phyloP scores from a whole-genome alignment of 352 stramenopile genomes.

The Phytophthora capsici region DNA sequence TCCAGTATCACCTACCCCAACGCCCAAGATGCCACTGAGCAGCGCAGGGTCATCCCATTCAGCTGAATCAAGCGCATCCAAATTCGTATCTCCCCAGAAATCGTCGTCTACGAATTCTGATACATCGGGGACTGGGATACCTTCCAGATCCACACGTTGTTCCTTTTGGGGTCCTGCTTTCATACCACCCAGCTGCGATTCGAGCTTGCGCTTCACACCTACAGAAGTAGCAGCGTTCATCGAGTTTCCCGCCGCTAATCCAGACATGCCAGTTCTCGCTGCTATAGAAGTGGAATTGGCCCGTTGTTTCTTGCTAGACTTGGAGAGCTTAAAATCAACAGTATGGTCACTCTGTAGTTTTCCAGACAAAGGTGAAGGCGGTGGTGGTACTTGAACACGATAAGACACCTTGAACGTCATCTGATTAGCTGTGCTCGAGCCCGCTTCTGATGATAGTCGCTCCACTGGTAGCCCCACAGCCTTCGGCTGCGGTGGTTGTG shows the following conservation, averaged over 20 bases:
- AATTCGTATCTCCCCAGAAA: constrained; percentile 89
- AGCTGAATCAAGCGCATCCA: constrained; percentile 83
- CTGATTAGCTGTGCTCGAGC: constrained; percentile 33
- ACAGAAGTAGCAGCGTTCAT: constrained; percentile 19
- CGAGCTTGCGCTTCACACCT: constrained; percentile 75
- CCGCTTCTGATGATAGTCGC: constrained; percentile 37
- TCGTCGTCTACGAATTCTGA: constrained; percentile 86
- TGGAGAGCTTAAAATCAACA: constrained; percentile 45
- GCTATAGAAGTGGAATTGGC: constrained; percentile 20
- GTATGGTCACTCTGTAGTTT: constrained; percentile 39
- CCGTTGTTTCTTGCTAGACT: constrained; percentile 70
- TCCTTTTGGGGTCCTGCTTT: constrained; percentile 57
- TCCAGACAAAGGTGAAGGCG: constrained; percentile 35
- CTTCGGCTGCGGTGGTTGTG: constrained; percentile 30
- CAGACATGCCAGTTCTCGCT: constrained; percentile 14
- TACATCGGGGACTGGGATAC: constrained; percentile 72
- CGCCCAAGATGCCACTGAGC: constrained; percentile 65
- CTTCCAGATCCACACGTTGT: constrained; percentile 78
- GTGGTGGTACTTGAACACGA: constrained; percentile 58
- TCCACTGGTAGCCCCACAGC: background rate
- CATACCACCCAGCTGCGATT: constrained; percentile 43
- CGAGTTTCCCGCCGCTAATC: constrained; percentile 13
- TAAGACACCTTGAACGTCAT: constrained; percentile 75
- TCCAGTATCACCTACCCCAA: constrained; percentile 24
- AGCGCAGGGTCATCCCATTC: constrained; percentile 85